Percentiles rank a stretch among this genome's conserved stretches.
These are phyloP conservation scores for Tricholoma sp. DNA, from an alignment of 768 basidiomycete species.

Conservation along the genomic window DNA sequence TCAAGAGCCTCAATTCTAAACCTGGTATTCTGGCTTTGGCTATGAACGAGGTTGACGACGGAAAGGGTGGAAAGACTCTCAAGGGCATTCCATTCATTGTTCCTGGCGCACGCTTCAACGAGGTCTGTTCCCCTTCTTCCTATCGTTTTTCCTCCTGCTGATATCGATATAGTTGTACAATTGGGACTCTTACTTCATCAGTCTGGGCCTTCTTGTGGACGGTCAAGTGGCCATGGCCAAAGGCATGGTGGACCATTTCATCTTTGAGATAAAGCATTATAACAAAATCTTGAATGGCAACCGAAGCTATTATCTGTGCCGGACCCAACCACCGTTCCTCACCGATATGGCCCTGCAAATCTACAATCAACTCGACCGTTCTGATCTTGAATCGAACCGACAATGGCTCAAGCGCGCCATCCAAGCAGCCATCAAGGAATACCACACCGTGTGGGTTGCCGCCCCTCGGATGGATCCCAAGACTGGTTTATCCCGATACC, in stretches of 20 bases:
- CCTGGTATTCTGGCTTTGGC: slow-evolving; percentile 93
- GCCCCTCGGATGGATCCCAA: slow-evolving; percentile 92
- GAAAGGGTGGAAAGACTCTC: slow-evolving; percentile 70
- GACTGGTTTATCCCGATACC: slow-evolving; percentile 91
- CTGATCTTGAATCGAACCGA: slow-evolving; percentile 74
- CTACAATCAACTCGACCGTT: slow-evolving; percentile 91
- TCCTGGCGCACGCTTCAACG: slow-evolving; percentile 91
- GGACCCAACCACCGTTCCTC: slow-evolving; percentile 96
- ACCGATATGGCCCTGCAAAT: slow-evolving; percentile 99
- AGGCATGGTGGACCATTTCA: slow-evolving; percentile 98
- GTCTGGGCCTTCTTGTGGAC: slow-evolving; percentile 91
- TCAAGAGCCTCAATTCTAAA: slow-evolving; percentile 90
- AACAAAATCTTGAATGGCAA: slow-evolving; percentile 96
- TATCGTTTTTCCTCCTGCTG: slow-evolving; percentile 3
- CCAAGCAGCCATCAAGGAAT: slow-evolving; percentile 97
- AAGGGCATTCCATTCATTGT: slow-evolving; percentile 97
- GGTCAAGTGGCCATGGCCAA: slow-evolving; percentile 93
- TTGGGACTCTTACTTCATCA: slow-evolving; percentile 95
- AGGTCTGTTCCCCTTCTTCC: slow-evolving; percentile 43
- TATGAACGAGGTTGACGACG: slow-evolving; percentile 88
- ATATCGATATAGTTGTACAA: slow-evolving; percentile 68
- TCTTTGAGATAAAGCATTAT: slow-evolving; percentile 98
- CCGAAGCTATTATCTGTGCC: slow-evolving; percentile 91
- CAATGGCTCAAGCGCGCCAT: slow-evolving; percentile 94
- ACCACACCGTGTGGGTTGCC: slow-evolving; percentile 96